Evolutionary conservation across 1,284 basidiomycete genomes (phyloP), one percentile per base, ranked within the genome.

Genomic region (Naganishia liquefaciens): DNA sequence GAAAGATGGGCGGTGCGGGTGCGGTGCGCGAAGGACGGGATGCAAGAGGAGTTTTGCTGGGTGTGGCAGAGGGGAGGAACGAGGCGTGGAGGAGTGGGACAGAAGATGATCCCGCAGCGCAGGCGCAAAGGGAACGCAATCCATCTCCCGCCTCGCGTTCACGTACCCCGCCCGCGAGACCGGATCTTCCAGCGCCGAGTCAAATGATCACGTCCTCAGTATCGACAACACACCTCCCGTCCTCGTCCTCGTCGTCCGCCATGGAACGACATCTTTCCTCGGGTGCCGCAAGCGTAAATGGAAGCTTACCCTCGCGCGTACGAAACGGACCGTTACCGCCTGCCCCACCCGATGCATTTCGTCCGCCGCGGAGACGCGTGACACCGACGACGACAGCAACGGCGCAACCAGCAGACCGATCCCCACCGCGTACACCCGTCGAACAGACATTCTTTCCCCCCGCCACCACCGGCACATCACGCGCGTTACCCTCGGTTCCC

Each of bases 291-390:
- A 58, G 10, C n/a, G 15, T 33, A 11, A 58, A 58, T 11, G 55
- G 55, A 21, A 47, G 28, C 15, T 19, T 54, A 5, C 53, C 53
- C 5, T 54, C 53, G 5, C 15, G 53, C 37, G 53, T 25, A 1
- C 39, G 53, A 4, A 37, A 42, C 17, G 47, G 21, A 3, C 55
- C 66, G 17, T 39, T 65, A 6, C 66, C 66, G 23, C 75, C 77
- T 7, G 71, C 76, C 0, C 77, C 79, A 6, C 76, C 79, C 9
- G 77, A 79, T 55, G 78, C 78, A 10, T 80, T 80, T 57, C 70
- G 77, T n/a, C 77, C 79, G 0, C 69, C 76, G 7, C 67, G 76
- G 39, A 42, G 64, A 53, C 49, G 60, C 4, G 50, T 62, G 23
- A 52, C 60, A 19, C 60, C 60, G 19, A 47, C 30, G 28, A 30